Conservation (phyloP, 805 yeast genomes). For the Isabelozyma pseudorhagii region DNA sequence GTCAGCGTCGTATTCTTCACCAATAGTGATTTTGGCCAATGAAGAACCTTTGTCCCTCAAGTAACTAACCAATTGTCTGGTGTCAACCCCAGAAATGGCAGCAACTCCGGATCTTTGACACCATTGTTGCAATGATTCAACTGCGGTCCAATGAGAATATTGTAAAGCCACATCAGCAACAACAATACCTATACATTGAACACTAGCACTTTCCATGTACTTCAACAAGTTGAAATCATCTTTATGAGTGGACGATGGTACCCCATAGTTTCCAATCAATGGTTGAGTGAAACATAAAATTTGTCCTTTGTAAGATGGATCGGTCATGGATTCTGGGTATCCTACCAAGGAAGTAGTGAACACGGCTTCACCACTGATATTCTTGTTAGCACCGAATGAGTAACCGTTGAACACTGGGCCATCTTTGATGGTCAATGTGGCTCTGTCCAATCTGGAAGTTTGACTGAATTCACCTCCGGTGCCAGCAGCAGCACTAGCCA, state of each 20-base stretch:
- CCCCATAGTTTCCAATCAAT: constrained; percentile 96
- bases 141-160: constrained; percentile 99
- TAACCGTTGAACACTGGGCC: constrained; percentile 93
- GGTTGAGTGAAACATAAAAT: constrained; percentile 97
- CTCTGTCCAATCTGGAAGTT: constrained; percentile 60
- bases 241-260: constrained; percentile 76
- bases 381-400: constrained; percentile 93
- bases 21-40: constrained; percentile 83
- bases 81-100: constrained; percentile 93
- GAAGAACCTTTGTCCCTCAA: constrained; percentile 96
- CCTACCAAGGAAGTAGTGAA: constrained; percentile 98
- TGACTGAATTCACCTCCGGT: constrained; percentile 19
- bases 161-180: constrained; percentile 94
- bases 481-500: constrained; percentile 31
- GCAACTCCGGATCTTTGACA: constrained; percentile 96
- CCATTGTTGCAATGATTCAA: constrained; percentile 92
- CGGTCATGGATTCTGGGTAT: constrained; percentile 98
- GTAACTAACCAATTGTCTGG: constrained; percentile 88
- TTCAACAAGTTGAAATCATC: constrained; percentile 85
- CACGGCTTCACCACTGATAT: constrained; percentile 95
- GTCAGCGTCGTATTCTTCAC: constrained; percentile 88
- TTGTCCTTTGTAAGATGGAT: constrained; percentile 97
- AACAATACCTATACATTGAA: constrained; percentile 94
- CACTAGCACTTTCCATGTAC: constrained; percentile 86
- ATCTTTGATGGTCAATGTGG: constrained; percentile 84